Conservation (phyloP, 179 eudicot species). For the Camellia oleifera region DNA sequence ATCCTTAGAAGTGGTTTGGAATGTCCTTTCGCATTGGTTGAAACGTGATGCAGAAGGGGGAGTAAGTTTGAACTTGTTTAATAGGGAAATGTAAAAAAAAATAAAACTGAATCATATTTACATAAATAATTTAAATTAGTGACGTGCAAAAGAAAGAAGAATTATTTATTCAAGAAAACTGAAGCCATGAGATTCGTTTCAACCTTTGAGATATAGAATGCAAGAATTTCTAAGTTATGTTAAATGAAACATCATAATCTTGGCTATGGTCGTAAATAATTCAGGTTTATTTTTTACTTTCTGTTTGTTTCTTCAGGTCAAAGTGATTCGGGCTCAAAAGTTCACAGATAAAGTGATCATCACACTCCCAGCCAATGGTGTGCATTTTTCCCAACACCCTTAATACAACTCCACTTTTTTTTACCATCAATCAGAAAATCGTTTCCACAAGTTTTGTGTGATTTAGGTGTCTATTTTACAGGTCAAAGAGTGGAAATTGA, state of each 20-base stretch:
- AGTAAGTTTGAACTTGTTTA: too few species aligned
- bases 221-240: not conserved
- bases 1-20: not conserved
- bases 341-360: constrained; percentile 59
- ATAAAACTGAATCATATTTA: too few species aligned
- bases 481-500: constrained; percentile 70
- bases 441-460: not conserved
- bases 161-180: not conserved
- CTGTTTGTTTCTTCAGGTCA: constrained; percentile 32
- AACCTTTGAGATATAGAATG: not conserved
- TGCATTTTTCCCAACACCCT: constrained; percentile 5
- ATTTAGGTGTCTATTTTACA: constrained; percentile 23
- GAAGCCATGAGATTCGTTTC: not conserved
- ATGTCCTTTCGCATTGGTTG: not conserved
- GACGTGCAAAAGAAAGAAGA: too few species aligned
- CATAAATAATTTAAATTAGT: too few species aligned
- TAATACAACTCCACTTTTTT: not conserved
- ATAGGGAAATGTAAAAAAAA: too few species aligned
- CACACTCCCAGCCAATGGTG: constrained; percentile 67
- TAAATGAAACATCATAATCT: not conserved
- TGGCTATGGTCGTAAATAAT: not conserved
- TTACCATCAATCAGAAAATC: not conserved
- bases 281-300: not conserved
- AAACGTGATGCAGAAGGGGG: too few species aligned
- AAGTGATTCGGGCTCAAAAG: constrained; percentile 31